Evolutionary conservation across 2,329 filamentous ascomycete genomes (phyloP).

Genomic region (Pseudocercospora ulei): DNA sequence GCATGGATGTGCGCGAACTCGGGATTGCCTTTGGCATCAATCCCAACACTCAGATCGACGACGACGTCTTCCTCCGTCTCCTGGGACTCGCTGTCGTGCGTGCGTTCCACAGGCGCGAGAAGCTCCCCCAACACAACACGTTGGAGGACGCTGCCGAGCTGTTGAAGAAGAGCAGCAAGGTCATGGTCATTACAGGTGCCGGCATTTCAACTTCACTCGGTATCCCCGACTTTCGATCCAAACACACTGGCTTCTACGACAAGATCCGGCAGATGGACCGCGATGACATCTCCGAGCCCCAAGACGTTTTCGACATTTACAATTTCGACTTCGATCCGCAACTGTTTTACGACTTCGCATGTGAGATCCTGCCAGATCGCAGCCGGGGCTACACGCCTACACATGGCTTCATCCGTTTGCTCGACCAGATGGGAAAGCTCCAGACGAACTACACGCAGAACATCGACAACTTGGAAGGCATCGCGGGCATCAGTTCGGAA

Average conservation of each 20-base stretch:
- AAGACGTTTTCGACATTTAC: constrained; percentile 88
- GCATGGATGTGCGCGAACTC: constrained; percentile 69
- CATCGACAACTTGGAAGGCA: constrained; percentile 62
- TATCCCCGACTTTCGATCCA: constrained; percentile 93
- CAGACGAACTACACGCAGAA: constrained; percentile 98
- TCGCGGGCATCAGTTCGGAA: constrained; percentile 10
- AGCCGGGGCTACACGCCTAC: constrained; percentile 72
- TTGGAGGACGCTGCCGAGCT: constrained; percentile 78
- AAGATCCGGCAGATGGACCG: constrained; percentile 68
- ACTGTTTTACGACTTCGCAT: constrained; percentile 85
- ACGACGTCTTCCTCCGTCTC: constrained; percentile 59
- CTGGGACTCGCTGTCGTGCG: constrained; percentile 68
- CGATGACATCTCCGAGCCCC: constrained; percentile 54
- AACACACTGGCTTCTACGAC: constrained; percentile 82
- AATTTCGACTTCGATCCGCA: constrained; percentile 76
- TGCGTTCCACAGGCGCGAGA: constrained; percentile 71
- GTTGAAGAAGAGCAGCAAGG: constrained; percentile 64
- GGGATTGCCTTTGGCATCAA: constrained; percentile 76
- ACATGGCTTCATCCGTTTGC: constrained; percentile 81
- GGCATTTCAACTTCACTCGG: constrained; percentile 94
- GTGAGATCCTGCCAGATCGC: constrained; percentile 74
- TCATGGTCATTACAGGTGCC: constrained; percentile 87
- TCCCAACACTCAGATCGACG: constrained; percentile 57
- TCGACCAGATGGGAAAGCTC: constrained; percentile 79
- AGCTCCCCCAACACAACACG: constrained; percentile 69